Base-by-base conservation (phyloP, 2,329 filamentous ascomycete species). In the Colletotrichum sublineola region DNA sequence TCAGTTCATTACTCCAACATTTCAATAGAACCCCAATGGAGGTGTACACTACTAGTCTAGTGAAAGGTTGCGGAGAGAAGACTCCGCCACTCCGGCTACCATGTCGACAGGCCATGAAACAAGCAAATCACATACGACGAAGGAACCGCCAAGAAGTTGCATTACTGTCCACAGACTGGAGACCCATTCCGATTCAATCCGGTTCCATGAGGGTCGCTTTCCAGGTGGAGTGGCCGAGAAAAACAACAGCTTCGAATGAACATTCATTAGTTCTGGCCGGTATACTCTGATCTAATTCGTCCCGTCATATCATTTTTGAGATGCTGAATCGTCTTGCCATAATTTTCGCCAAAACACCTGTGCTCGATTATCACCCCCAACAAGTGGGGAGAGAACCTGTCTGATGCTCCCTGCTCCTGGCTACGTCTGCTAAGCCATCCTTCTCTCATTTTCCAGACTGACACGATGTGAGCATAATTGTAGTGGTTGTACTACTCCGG, bases 151-250 rank as follows among this genome's bases (percentile, higher is more conserved):
- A 55, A 40, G 29, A 36, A 8, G 11, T 24, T 52, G 50, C 31
- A 50, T 3, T 50, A 24, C 20, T 33, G 40, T 31, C 50, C 58
- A 50, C 60, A 57, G 56, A 42, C 64, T 58, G 52, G 8, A n/a
- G 46, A 48, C 20, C 14, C 29, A 18, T 69, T 53, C 12, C 31
- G 14, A 3, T 29, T 20, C 6, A 33, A 18, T 38, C 33, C 53
- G 18, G 24, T 29, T 38, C 20, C 12, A 6, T 36, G 29, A 15
- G 20, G 14, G 46, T 48, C n/a, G 20, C n/a, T 3, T n/a, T 48
- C n/a, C 20, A 12, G 5, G 46, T 24, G n/a, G n/a, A 48, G n/a
- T 11, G n/a, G n/a, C 44, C 20, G 4, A n/a, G 8, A 46, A n/a
- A 24, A 48, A 2, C 15, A 20, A 2, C 6, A 5, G 12, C 20